These are phyloP conservation scores for Halophytophthora polymorphica DNA, from an alignment of 352 stramenopile species.

Conservation along the genomic window DNA sequence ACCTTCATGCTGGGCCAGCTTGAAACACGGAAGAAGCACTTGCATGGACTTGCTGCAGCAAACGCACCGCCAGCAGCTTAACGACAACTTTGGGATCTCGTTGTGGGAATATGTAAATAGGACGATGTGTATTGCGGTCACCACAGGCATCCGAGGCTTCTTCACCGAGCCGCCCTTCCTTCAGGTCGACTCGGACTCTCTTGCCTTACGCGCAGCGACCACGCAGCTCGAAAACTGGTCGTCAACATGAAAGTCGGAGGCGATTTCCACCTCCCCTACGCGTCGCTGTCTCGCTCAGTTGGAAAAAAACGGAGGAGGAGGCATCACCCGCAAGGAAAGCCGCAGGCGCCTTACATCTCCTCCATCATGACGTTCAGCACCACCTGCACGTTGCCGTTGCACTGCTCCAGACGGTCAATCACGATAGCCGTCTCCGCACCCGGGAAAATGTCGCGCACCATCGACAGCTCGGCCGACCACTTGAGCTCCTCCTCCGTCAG, in stretches of 20 bases:
- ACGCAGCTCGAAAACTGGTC: too few relatives aligned
- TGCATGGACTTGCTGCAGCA: too few relatives aligned
- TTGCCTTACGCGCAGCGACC: neutral
- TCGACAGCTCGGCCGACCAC: constrained; percentile 65
- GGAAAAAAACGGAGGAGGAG: constrained; percentile 19
- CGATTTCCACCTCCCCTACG: too few relatives aligned
- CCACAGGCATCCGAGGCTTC: neutral
- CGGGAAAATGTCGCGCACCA: constrained; percentile 78
- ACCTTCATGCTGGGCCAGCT: too few relatives aligned
- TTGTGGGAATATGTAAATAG: neutral
- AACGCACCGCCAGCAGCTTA: too few relatives aligned
- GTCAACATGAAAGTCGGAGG: too few relatives aligned
- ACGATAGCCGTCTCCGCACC: constrained; percentile 37
- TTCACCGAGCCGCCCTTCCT: neutral
- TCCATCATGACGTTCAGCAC: constrained; percentile 83
- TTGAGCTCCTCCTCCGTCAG: constrained; percentile 74
- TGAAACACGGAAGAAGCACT: too few relatives aligned
- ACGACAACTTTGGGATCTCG: too few relatives aligned
- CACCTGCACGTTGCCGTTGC: constrained; percentile 79
- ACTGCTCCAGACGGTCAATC: constrained; percentile 72
- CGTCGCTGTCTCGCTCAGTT: constrained; percentile 7
- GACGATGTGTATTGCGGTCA: neutral
- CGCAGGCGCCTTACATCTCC: constrained; percentile 46
- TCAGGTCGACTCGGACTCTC: neutral
- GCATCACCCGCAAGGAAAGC: neutral